Percentiles rank a stretch among this genome's conserved stretches.
phyloP scores from a whole-genome alignment of 352 stramenopile genomes.

The Phytophthora cryptogea region DNA sequence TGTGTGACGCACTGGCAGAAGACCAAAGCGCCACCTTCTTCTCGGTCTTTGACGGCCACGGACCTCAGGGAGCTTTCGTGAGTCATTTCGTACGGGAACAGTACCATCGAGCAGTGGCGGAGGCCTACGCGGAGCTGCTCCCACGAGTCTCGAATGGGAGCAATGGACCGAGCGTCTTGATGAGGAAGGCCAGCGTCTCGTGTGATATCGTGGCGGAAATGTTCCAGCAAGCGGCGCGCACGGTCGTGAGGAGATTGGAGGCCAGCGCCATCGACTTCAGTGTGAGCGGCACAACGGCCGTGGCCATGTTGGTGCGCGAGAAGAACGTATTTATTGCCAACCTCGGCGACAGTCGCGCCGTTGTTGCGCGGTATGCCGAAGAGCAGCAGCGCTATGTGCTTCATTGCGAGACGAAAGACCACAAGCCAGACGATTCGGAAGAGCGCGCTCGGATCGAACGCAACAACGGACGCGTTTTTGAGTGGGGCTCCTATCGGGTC shows the following conservation, averaged over 20 bases:
- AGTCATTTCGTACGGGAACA: conserved; percentile 74
- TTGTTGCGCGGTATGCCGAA: conserved; percentile 52
- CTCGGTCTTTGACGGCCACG: conserved; percentile 80
- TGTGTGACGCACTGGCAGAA: conserved; percentile 54
- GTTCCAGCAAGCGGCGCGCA: conserved; percentile 54
- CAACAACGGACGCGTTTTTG: conserved; percentile 80
- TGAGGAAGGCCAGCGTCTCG: conserved; percentile 31
- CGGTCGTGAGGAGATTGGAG: conserved; percentile 46
- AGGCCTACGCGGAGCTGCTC: conserved; percentile 45
- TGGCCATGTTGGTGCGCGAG: conserved; percentile 63
- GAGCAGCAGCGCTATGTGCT: conserved; percentile 46
- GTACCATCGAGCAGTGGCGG: conserved; percentile 58
- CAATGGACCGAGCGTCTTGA: not conserved
- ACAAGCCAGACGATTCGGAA: conserved; percentile 77
- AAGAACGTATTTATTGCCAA: conserved; percentile 74
- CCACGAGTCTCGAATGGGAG: conserved; percentile 3
- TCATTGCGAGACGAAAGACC: conserved; percentile 71
- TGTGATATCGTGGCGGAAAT: conserved; percentile 49
- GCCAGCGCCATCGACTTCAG: conserved; percentile 68
- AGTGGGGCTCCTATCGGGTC: conserved; percentile 77
- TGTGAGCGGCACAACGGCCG: conserved; percentile 78
- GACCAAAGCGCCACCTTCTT: conserved; percentile 65
- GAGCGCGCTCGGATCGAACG: conserved; percentile 72
- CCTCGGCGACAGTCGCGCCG: conserved; percentile 71
- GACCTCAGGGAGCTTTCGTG: conserved; percentile 72